phyloP scores from a whole-genome alignment of 306 rosid species.

The Cotoneaster glaucophyllus region DNA sequence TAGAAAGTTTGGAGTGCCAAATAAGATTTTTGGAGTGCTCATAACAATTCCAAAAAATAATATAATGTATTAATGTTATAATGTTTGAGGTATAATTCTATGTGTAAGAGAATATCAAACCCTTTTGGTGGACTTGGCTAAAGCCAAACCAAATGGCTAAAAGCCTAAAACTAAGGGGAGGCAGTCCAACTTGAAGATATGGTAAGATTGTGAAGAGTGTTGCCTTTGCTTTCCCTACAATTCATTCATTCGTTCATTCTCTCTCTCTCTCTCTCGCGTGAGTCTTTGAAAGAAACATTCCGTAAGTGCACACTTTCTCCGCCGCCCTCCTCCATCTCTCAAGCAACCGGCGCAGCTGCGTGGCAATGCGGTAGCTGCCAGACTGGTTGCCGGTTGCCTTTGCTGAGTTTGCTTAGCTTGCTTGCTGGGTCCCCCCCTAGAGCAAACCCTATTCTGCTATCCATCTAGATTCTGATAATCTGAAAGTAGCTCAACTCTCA shows the following conservation, averaged over 20 bases:
- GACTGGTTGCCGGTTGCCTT: constrained; percentile 1
- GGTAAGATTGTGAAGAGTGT: neutral
- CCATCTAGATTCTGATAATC: neutral
- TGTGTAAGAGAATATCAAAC: neutral
- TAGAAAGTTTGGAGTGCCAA: no score
- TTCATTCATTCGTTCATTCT: neutral
- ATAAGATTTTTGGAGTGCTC: no score
- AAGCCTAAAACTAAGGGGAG: neutral
- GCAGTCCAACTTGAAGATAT: constrained; percentile 1
- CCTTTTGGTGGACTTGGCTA: neutral
- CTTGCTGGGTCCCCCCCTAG: neutral
- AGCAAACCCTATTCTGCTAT: neutral
- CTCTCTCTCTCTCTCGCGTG: neutral
- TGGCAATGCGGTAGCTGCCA: neutral
- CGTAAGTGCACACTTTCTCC: neutral
- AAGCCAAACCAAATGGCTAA: neutral
- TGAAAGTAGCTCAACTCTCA: neutral
- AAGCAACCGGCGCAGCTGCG: neutral
- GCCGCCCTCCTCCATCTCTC: neutral
- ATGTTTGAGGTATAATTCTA: neutral
- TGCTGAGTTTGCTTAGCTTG: neutral
- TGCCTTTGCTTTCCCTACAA: constrained; percentile 6
- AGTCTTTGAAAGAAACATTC: neutral
- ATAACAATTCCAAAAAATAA: no score
- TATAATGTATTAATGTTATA: neutral